Evolutionary conservation across 805 yeast genomes (phyloP).

Genomic region (Metschnikowia santaceciliae): DNA sequence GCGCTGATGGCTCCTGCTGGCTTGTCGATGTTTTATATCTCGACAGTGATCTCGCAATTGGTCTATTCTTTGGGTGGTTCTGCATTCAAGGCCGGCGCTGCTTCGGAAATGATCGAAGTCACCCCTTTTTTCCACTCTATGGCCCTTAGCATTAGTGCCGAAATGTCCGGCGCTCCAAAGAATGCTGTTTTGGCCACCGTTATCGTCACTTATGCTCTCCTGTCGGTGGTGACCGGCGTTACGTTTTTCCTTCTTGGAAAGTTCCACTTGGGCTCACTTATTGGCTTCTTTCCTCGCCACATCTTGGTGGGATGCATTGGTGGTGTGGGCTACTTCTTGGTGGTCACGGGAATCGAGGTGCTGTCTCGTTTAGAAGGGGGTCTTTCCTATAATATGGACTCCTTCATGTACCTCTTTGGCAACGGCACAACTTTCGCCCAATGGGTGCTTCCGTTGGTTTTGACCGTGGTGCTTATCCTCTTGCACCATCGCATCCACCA

Average conservation of each 20-base stretch:
- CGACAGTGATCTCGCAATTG: slow-evolving; percentile 85
- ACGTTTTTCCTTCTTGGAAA: slow-evolving; percentile 77
- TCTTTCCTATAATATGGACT: slow-evolving; percentile 56
- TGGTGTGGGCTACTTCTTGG: slow-evolving; percentile 92
- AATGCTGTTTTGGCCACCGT: slow-evolving; percentile 77
- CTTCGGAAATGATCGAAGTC: slow-evolving; percentile 98
- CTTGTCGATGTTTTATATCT: slow-evolving; percentile 87
- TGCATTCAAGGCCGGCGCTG: slow-evolving; percentile 84
- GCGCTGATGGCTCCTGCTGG: slow-evolving; percentile 83
- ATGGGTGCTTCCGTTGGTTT: slow-evolving; percentile 66
- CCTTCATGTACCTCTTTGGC: slow-evolving; percentile 50
- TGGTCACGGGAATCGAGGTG: slow-evolving; percentile 89
- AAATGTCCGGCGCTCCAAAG: slow-evolving; percentile 42
- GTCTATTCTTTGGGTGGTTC: slow-evolving; percentile 90
- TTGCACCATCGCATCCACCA: slow-evolving; percentile 54
- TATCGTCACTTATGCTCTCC: slow-evolving; percentile 75
- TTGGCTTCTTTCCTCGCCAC: slow-evolving; percentile 94
- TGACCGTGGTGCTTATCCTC: slow-evolving; percentile 58
- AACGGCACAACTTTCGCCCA: slow-evolving; percentile 27
- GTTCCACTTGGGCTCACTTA: slow-evolving; percentile 75
- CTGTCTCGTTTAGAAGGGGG: slow-evolving; percentile 78
- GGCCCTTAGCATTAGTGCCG: slow-evolving; percentile 67
- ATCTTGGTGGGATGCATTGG: slow-evolving; percentile 96
- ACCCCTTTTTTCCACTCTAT: slow-evolving; percentile 96
- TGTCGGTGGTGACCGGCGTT: slow-evolving; percentile 81